Evolutionary conservation across 768 basidiomycete species (phyloP).

Genomic region (Suillus subluteus): DNA sequence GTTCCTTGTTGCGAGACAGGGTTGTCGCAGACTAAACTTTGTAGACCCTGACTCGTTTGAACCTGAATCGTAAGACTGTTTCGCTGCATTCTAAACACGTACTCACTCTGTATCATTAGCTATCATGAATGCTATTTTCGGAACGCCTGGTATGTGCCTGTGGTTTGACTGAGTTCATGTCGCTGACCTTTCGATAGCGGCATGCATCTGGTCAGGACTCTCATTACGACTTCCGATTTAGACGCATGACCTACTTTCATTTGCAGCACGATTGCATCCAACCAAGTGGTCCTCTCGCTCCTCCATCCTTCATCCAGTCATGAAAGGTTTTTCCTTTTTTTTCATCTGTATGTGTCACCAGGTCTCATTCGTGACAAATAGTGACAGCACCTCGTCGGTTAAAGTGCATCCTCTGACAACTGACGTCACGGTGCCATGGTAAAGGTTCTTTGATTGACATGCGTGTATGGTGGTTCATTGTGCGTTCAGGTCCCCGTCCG

Average conservation of each 20-base stretch:
- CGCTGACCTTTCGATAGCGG: not conserved
- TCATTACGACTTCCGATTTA: not conserved
- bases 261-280: conserved; percentile 4
- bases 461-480: not conserved
- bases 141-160: not conserved
- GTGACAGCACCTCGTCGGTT: not conserved
- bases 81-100: not conserved
- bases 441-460: not conserved
- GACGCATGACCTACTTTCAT: not conserved
- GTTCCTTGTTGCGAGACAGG: not conserved
- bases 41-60: not conserved
- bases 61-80: not conserved
- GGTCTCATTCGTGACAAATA: not conserved
- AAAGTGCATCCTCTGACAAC: not conserved
- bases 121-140: not conserved
- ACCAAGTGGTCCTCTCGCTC: not conserved
- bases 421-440: not conserved
- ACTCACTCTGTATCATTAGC: not conserved
- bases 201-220: conserved; percentile 5
- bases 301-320: not conserved
- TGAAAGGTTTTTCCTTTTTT: not conserved
- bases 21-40: too few species aligned
- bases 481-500: not conserved
- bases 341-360: not conserved
- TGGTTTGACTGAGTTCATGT: not conserved